Percentiles rank a stretch among this genome's conserved stretches.
Conservation (phyloP, 2,329 filamentous ascomycete species). For the Mollisiaceae sp. region DNA sequence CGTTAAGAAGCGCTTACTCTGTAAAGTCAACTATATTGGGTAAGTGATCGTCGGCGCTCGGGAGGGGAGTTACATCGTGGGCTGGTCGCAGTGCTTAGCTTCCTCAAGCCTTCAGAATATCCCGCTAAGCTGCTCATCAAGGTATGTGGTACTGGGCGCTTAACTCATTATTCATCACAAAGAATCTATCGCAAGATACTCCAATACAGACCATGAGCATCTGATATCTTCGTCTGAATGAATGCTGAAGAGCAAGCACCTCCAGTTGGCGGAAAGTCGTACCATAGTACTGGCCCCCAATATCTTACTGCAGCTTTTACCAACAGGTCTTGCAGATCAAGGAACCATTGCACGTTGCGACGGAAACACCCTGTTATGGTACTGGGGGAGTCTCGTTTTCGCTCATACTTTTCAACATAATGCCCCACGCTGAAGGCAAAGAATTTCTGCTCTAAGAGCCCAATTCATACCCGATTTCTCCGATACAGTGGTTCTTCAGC, state of each 20-base stretch:
- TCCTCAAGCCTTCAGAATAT: not conserved
- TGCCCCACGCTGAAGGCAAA: not conserved
- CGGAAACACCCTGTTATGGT: not conserved
- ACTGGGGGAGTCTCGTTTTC: not conserved
- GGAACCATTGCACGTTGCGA: not conserved
- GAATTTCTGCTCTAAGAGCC: not conserved
- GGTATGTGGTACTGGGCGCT: not conserved
- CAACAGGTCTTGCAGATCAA: not conserved
- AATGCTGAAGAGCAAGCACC: not conserved
- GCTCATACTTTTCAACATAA: not conserved
- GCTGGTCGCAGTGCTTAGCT: not conserved
- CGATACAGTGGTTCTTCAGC: not conserved
- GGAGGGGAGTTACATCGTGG: conserved; percentile 5
- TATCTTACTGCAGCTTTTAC: not conserved
- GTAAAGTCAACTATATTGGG: not conserved
- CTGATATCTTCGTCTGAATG: not conserved
- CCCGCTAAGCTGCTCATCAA: not conserved
- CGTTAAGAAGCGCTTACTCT: not conserved
- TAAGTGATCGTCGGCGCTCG: not conserved
- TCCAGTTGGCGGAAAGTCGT: not conserved
- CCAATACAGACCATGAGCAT: not conserved
- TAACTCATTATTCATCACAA: not conserved
- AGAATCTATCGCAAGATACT: not conserved
- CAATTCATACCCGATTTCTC: not conserved
- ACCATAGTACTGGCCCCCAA: not conserved